These are phyloP conservation scores for Fusarium pseudoanthophilum DNA, from an alignment of 2,329 filamentous ascomycete species.

Conservation along the genomic window DNA sequence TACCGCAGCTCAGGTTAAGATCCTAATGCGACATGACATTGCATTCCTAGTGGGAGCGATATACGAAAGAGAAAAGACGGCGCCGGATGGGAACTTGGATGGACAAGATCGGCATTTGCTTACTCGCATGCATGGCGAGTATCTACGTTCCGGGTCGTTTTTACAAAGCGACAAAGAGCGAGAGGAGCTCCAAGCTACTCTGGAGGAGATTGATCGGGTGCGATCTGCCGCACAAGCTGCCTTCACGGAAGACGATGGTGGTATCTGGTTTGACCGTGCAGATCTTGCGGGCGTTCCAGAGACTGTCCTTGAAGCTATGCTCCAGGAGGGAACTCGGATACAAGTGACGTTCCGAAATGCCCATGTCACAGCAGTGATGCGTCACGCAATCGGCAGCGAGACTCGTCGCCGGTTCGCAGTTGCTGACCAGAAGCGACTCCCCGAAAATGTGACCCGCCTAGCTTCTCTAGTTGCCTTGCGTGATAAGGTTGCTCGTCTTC, in stretches of 20 bases:
- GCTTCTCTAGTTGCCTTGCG: background rate
- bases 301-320: fast-evolving
- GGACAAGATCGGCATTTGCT: background rate
- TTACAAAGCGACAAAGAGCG: background rate
- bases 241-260: background rate
- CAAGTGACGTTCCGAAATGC: background rate
- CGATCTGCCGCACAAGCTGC: background rate
- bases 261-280: background rate
- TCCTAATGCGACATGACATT: background rate
- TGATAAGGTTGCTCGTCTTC: background rate
- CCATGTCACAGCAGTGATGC: background rate
- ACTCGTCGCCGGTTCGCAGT: background rate
- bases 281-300: background rate
- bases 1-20: background rate
- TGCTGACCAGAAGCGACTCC: background rate
- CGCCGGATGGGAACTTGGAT: background rate
- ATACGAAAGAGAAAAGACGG: background rate
- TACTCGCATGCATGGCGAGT: background rate
- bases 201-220: background rate
- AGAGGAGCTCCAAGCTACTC: background rate
- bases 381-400: background rate
- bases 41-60: background rate
- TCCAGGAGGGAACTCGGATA: fast-evolving
- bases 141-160: background rate
- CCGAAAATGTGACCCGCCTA: background rate